Evolutionary conservation across 306 rosid species (phyloP).

Genomic region (Lupinus albus): DNA sequence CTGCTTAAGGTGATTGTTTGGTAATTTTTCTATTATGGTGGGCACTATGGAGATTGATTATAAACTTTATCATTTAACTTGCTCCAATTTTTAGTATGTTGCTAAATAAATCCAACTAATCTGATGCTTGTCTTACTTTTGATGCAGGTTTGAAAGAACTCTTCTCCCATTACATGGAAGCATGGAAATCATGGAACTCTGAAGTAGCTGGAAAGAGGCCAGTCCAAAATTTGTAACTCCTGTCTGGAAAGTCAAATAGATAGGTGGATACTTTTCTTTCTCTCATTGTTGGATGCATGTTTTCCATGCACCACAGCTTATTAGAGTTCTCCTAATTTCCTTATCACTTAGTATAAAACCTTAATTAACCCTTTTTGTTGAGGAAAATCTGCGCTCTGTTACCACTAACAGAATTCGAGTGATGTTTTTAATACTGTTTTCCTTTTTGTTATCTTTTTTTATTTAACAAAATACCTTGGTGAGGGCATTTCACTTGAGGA

Average conservation of each 20-base stretch:
- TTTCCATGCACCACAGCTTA: constrained; percentile 41
- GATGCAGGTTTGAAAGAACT: constrained; percentile 79
- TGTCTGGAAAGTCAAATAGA: constrained; percentile 16
- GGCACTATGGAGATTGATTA: background rate
- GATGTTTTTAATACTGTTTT: too few relatives aligned
- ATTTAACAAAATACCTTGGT: background rate
- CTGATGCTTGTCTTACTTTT: constrained; percentile 10
- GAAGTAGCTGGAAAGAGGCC: constrained; percentile 73
- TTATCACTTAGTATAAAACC: background rate
- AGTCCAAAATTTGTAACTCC: constrained; percentile 51
- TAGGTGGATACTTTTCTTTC: constrained; percentile 27
- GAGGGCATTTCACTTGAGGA: background rate
- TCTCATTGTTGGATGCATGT: constrained; percentile 43
- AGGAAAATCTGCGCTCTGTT: too few relatives aligned
- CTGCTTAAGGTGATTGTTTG: constrained; percentile 19
- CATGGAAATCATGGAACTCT: constrained; percentile 85
- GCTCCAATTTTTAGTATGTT: background rate
- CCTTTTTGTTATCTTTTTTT: too few relatives aligned
- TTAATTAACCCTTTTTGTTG: too few relatives aligned
- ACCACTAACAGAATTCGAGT: too few relatives aligned
- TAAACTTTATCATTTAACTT: background rate
- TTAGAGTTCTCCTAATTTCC: constrained; percentile 25
- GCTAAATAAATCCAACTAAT: constrained; percentile 17
- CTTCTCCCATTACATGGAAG: constrained; percentile 85
- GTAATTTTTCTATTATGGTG: background rate